These are phyloP conservation scores for Neopestalotiopsis sp. DNA, from an alignment of 2,329 filamentous ascomycete species.

Conservation along the genomic window DNA sequence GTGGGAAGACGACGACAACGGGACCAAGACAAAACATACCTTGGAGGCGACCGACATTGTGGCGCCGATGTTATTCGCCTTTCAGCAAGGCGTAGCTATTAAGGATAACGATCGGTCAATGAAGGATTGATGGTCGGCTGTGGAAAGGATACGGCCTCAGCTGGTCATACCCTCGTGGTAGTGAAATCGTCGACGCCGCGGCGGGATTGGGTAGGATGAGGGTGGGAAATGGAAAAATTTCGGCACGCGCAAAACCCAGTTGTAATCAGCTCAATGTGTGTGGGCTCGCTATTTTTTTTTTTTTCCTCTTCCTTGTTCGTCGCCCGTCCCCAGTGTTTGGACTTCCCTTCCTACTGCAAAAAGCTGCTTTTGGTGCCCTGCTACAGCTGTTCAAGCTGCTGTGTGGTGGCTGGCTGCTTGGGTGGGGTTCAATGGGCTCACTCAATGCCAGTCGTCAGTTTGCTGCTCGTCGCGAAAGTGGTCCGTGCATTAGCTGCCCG, in stretches of 20 bases:
- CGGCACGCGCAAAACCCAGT: constrained; percentile 8
- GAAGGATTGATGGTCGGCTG: constrained; percentile 28
- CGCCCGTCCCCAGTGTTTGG: neutral
- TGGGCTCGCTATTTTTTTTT: constrained; percentile 4
- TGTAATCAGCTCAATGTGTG: constrained; percentile 12
- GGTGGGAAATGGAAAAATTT: constrained; percentile 8
- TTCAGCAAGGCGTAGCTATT: constrained; percentile 51
- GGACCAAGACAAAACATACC: constrained; percentile 44
- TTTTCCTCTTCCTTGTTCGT: constrained; percentile 4
- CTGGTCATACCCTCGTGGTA: constrained; percentile 39
- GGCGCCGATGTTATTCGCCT: constrained; percentile 60
- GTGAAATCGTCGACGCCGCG: constrained; percentile 26
- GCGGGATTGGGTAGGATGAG: constrained; percentile 13
- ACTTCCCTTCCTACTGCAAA: neutral
- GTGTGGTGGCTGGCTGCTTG: constrained; percentile 2
- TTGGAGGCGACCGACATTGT: constrained; percentile 68
- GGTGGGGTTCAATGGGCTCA: too few species aligned
- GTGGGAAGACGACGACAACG: neutral
- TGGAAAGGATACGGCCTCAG: constrained; percentile 40
- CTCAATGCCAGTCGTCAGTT: neutral
- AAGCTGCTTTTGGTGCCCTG: neutral
- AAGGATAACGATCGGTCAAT: constrained; percentile 38
- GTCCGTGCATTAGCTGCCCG: neutral
- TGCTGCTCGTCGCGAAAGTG: neutral
- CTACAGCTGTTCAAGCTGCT: neutral